Percentiles rank a stretch among this genome's conserved stretches.
These are phyloP conservation scores for Fusarium mangiferae DNA, from an alignment of 2,329 filamentous ascomycete species.

Conservation along the genomic window DNA sequence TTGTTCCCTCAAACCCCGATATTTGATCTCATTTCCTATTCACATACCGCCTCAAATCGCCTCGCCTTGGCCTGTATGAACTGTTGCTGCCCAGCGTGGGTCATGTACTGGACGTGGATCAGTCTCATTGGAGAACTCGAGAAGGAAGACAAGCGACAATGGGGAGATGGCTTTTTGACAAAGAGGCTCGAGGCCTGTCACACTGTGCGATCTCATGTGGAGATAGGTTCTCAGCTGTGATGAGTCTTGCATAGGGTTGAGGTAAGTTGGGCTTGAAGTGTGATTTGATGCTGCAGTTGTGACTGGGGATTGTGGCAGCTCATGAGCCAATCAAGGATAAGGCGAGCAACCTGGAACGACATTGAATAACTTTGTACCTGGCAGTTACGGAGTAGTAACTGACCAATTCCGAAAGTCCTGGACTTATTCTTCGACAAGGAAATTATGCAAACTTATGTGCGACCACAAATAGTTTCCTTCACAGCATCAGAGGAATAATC, in stretches of 20 bases:
- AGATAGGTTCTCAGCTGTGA: constrained; percentile 9
- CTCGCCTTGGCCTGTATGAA: constrained; percentile 26
- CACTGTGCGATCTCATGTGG: constrained; percentile 8
- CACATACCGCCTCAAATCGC: constrained; percentile 28
- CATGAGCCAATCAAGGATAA: constrained; percentile 12
- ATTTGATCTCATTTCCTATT: neutral
- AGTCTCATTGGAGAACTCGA: constrained; percentile 42
- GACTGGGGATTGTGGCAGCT: constrained; percentile 9
- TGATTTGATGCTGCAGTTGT: constrained; percentile 12
- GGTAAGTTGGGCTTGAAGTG: neutral
- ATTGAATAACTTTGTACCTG: neutral
- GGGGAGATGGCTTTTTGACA: constrained; percentile 26
- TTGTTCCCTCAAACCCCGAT: neutral
- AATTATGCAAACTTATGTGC: neutral
- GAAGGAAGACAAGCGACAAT: constrained; percentile 16
- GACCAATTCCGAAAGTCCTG: neutral
- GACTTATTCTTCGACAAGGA: neutral
- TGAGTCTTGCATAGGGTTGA: constrained; percentile 21
- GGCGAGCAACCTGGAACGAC: neutral
- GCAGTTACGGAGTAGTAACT: neutral
- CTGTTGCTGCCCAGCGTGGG: constrained; percentile 45
- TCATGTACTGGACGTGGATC: constrained; percentile 42
- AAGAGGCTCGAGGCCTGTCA: constrained; percentile 22
- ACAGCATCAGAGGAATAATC: neutral
- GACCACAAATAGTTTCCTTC: neutral